Conservation (phyloP, 2,329 filamentous ascomycete genomes). For the Chaetothyriales sp. region DNA sequence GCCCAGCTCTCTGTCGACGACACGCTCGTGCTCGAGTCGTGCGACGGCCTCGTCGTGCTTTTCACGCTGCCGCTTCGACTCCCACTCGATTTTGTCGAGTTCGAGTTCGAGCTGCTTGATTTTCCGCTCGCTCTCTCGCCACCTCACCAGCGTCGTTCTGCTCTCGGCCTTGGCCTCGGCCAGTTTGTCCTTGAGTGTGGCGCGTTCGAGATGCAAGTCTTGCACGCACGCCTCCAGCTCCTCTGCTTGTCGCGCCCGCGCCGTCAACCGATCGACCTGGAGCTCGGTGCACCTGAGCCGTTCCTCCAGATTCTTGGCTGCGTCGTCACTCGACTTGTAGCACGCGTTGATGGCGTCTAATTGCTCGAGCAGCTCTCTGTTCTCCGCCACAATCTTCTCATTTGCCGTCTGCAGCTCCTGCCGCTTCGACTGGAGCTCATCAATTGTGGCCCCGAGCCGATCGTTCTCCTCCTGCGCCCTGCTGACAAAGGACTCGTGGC, state of each 20-base stretch:
- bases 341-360: conserved; percentile 70
- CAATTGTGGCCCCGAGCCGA: conserved; percentile 55
- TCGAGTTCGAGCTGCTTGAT: conserved; percentile 72
- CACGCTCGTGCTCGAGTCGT: conserved; percentile 70
- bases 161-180: conserved; percentile 58
- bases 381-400: conserved; percentile 66
- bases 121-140: conserved; percentile 70
- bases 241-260: conserved; percentile 58
- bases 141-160: conserved; percentile 64
- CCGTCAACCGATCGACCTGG: conserved; percentile 60
- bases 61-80: conserved; percentile 65
- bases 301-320: conserved; percentile 62
- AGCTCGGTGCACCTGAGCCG: conserved; percentile 65
- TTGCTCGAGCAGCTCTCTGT: conserved; percentile 65
- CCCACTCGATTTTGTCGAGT: conserved; percentile 74
- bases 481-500: conserved; percentile 88
- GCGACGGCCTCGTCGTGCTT: conserved; percentile 67
- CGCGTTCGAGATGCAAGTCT: conserved; percentile 70
- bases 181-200: conserved; percentile 54
- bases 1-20: conserved; percentile 68
- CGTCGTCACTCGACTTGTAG: conserved; percentile 66
- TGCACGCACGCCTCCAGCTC: conserved; percentile 69
- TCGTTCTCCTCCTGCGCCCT: conserved; percentile 77
- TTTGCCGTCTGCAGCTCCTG: conserved; percentile 62
- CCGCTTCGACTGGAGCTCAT: conserved; percentile 62